These are phyloP conservation scores for Iris macrosiphon DNA, from an alignment of 106 monocot species.

Conservation along the genomic window DNA sequence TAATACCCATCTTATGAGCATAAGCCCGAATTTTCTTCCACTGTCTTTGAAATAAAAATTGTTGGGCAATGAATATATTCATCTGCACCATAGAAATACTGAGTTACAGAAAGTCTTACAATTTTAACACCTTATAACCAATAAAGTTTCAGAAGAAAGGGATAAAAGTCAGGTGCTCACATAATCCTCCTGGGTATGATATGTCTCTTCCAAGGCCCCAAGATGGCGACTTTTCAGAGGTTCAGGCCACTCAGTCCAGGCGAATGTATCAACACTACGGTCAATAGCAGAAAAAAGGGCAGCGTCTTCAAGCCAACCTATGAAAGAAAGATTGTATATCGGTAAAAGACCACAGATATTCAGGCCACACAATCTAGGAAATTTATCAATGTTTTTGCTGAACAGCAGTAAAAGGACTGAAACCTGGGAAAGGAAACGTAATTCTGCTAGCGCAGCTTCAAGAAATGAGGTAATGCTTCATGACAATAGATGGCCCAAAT, in stretches of 20 bases:
- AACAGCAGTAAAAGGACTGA: too few relatives aligned
- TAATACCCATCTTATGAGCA: constrained; percentile 72
- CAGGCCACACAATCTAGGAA: too few relatives aligned
- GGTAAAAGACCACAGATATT: too few relatives aligned
- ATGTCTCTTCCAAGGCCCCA: constrained; percentile 64
- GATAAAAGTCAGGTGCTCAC: constrained; percentile 29
- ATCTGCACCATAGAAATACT: constrained; percentile 51
- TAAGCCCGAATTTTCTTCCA: constrained; percentile 70
- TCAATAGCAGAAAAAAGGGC: constrained; percentile 99
- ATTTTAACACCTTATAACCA: neutral
- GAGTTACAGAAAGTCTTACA: neutral
- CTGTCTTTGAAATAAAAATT: constrained; percentile 93
- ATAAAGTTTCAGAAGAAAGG: neutral
- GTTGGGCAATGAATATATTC: constrained; percentile 76
- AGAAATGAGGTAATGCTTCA: too few relatives aligned
- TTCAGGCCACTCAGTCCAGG: constrained; percentile 96
- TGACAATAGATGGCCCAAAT: too few relatives aligned
- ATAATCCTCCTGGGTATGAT: constrained; percentile 67
- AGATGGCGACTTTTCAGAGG: constrained; percentile 87
- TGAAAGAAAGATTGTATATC: too few relatives aligned
- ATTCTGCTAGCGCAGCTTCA: too few relatives aligned
- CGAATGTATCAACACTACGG: constrained; percentile 36
- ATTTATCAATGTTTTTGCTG: too few relatives aligned
- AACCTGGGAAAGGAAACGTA: too few relatives aligned
- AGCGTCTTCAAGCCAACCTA: constrained; percentile 99